Percentiles rank a stretch among this genome's conserved stretches.
These are phyloP conservation scores for Silene uniflora DNA, from an alignment of 148 eudicot genomes.

Conservation along the genomic window DNA sequence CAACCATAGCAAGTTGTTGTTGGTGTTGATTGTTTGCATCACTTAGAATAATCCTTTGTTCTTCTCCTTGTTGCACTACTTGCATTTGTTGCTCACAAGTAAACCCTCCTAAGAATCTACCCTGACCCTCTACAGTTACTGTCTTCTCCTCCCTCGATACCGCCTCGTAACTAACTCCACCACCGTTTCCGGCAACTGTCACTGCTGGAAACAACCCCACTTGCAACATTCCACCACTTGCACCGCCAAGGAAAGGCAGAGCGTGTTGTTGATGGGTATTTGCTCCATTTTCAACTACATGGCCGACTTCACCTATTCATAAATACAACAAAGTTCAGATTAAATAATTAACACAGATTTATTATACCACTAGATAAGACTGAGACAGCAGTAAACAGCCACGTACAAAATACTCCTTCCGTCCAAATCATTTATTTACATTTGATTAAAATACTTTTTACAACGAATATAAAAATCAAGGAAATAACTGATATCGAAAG, in stretches of 20 bases:
- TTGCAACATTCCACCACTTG: conserved; percentile 20
- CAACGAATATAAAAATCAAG: too few species aligned
- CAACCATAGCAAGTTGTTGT: conserved; percentile 11
- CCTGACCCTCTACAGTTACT: neutral
- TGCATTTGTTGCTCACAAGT: conserved; percentile 17
- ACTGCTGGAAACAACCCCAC: conserved; percentile 26
- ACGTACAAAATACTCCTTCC: too few species aligned
- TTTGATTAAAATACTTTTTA: too few species aligned
- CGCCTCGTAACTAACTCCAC: conserved; percentile 12
- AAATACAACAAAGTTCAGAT: neutral
- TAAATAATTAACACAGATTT: neutral
- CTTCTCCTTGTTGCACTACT: neutral
- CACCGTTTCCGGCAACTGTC: conserved; percentile 1
- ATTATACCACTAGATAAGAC: too few species aligned
- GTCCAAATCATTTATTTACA: too few species aligned
- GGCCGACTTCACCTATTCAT: conserved; percentile 19
- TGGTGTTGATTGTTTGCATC: neutral
- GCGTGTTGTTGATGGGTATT: conserved; percentile 10
- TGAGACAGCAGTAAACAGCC: too few species aligned
- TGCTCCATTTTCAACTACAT: conserved; percentile 18
- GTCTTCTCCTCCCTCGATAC: neutral
- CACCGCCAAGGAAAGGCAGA: conserved; percentile 22
- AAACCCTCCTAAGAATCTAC: conserved; percentile 22
- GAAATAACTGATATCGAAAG: too few species aligned
- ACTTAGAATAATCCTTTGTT: conserved; percentile 4